Conservation (phyloP, 805 yeast species). For the Candida mattraensis region DNA sequence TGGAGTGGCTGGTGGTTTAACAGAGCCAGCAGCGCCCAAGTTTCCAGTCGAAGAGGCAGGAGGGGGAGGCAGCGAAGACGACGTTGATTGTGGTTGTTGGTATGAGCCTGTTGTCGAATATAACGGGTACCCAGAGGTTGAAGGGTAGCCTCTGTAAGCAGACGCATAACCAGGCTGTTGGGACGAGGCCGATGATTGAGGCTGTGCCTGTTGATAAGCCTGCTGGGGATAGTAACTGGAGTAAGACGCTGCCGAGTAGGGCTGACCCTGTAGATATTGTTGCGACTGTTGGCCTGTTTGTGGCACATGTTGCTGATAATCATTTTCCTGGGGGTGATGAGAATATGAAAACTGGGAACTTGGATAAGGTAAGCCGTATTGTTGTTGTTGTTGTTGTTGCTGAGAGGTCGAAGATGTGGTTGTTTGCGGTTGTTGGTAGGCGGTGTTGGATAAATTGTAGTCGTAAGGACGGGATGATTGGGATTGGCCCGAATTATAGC, state of each 20-base stretch:
- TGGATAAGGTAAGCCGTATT: conserved; percentile 19
- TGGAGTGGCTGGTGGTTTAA: conserved; percentile 8
- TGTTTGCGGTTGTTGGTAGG: conserved; percentile 18
- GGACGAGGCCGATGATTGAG: conserved; percentile 11
- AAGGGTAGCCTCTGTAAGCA: conserved; percentile 20
- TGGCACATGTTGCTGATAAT: conserved; percentile 19
- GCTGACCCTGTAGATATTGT: conserved; percentile 19
- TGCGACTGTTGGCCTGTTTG: conserved; percentile 18
- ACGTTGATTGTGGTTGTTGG: conserved; percentile 16
- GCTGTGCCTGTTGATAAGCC: conserved; percentile 20
- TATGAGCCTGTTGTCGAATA: conserved; percentile 13
- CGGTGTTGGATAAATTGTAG: conserved; percentile 14
- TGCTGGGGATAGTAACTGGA: conserved; percentile 20
- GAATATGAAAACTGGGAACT: conserved; percentile 21
- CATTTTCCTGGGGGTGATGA: conserved; percentile 22
- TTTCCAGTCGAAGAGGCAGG: conserved; percentile 10
- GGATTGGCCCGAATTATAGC: conserved; percentile 16
- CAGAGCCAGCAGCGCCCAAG: conserved; percentile 5
- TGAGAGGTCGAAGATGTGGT: conserved; percentile 14
- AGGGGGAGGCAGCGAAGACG: conserved; percentile 14
- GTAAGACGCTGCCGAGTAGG: conserved; percentile 16
- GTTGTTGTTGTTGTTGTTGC: conserved; percentile 22
- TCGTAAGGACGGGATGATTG: conserved; percentile 21
- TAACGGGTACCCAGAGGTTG: conserved; percentile 18
- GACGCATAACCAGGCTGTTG: conserved; percentile 19